Conservation (phyloP, 257 asterid species). For the Ballota nigra region DNA sequence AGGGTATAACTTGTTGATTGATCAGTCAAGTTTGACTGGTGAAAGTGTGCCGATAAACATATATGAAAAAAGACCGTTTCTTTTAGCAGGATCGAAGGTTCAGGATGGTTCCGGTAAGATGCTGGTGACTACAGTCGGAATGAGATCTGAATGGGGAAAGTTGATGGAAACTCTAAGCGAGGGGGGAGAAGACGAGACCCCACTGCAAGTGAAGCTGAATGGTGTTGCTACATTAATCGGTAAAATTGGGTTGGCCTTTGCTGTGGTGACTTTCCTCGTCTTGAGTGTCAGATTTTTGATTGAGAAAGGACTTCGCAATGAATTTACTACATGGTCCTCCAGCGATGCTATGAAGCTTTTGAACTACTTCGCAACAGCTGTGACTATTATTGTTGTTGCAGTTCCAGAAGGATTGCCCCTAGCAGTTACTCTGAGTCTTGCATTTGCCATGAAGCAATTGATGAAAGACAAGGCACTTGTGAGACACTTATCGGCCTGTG, state of each 20-base stretch:
- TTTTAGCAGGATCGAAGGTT: conserved; percentile 82
- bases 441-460: conserved; percentile 86
- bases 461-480: conserved; percentile 87
- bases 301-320: conserved; percentile 56
- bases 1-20: conserved; percentile 79
- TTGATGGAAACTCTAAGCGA: conserved; percentile 89
- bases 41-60: conserved; percentile 84
- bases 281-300: conserved; percentile 60
- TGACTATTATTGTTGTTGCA: conserved; percentile 95
- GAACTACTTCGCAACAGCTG: conserved; percentile 92
- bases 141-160: conserved; percentile 99
- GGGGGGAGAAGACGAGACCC: conserved; percentile 98
- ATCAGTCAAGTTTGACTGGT: conserved; percentile 95
- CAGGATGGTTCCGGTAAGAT: conserved; percentile 90
- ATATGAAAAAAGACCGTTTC: conserved; percentile 73
- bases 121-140: conserved; percentile 96
- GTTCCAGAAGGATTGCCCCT: conserved; percentile 98
- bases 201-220: conserved; percentile 92
- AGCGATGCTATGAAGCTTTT: conserved; percentile 66
- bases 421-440: conserved; percentile 95
- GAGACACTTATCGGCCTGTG: conserved; percentile 93
- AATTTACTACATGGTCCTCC: conserved; percentile 72
- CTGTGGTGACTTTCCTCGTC: conserved; percentile 73
- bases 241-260: conserved; percentile 77
- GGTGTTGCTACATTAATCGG: conserved; percentile 97